Evolutionary conservation across 306 rosid genomes (phyloP).

Genomic region (Abrus pulchellus): DNA sequence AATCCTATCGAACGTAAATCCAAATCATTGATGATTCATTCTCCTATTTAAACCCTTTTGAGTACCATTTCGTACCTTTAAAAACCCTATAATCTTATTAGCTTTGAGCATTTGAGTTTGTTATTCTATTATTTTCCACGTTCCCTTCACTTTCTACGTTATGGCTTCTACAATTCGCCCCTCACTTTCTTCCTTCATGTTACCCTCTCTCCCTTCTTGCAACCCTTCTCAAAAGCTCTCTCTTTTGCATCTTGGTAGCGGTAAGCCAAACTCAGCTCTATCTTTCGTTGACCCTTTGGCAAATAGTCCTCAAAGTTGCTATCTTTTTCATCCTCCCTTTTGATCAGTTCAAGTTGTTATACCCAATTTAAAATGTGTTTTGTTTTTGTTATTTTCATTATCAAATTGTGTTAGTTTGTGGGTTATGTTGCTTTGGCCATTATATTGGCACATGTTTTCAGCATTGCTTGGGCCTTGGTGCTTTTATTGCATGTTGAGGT

Average conservation of each 20-base stretch:
- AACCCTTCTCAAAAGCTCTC: slow-evolving; percentile 59
- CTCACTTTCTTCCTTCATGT: slow-evolving; percentile 66
- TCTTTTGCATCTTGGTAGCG: slow-evolving; percentile 55
- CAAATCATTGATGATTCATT: not conserved
- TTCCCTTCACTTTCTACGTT: slow-evolving; percentile 26
- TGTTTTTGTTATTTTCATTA: not conserved
- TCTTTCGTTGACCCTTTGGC: slow-evolving; percentile 1
- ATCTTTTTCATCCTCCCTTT: slow-evolving; percentile 37
- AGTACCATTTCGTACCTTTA: not conserved
- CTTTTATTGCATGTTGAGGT: slow-evolving; percentile 5
- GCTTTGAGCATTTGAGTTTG: not conserved
- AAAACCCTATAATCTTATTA: not conserved
- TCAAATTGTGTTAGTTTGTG: not conserved
- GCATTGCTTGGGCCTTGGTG: not conserved
- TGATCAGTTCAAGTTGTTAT: not conserved
- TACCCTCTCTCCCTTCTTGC: slow-evolving; percentile 61
- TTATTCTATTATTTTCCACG: not conserved
- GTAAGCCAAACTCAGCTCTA: slow-evolving; percentile 33
- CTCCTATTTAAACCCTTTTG: not conserved
- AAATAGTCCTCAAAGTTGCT: slow-evolving; percentile 13
- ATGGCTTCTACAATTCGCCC: slow-evolving; percentile 75
- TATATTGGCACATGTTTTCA: not conserved
- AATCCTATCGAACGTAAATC: not conserved
- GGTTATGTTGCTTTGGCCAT: slow-evolving; percentile 11
- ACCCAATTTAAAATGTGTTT: slow-evolving; percentile 11